Evolutionary conservation across 306 rosid species (phyloP).

Genomic region (Corylus avellana): DNA sequence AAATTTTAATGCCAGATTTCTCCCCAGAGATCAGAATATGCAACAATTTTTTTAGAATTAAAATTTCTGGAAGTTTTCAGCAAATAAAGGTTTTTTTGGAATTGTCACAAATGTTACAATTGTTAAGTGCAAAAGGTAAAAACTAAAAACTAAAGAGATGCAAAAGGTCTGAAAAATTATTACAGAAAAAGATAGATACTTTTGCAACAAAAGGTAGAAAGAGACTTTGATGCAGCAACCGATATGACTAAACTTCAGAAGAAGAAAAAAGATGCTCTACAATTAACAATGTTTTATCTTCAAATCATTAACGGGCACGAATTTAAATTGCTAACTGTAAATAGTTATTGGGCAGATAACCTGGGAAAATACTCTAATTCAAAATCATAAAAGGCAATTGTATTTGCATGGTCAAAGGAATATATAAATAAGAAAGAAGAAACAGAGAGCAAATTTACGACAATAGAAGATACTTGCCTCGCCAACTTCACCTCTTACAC

Average conservation of each 20-base stretch:
- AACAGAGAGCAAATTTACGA: neutral
- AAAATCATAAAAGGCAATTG: neutral
- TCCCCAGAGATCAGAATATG: neutral
- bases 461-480: slow-evolving; percentile 73
- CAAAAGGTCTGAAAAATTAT: neutral
- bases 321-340: neutral
- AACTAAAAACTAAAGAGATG: neutral
- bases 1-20: neutral
- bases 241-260: neutral
- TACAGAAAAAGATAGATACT: neutral
- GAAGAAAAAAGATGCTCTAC: neutral
- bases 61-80: neutral
- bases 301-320: neutral
- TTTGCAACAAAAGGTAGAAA: neutral
- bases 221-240: neutral
- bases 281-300: neutral
- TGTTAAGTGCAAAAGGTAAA: neutral
- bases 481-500: slow-evolving; percentile 90
- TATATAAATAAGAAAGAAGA: slow-evolving; percentile 23
- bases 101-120: neutral
- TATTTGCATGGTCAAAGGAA: neutral
- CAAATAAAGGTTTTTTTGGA: neutral
- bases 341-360: neutral
- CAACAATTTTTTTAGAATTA: neutral
- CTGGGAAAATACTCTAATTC: neutral